These are phyloP conservation scores for Trichoderma polysporum DNA, from an alignment of 2,329 filamentous ascomycete genomes.

Conservation along the genomic window DNA sequence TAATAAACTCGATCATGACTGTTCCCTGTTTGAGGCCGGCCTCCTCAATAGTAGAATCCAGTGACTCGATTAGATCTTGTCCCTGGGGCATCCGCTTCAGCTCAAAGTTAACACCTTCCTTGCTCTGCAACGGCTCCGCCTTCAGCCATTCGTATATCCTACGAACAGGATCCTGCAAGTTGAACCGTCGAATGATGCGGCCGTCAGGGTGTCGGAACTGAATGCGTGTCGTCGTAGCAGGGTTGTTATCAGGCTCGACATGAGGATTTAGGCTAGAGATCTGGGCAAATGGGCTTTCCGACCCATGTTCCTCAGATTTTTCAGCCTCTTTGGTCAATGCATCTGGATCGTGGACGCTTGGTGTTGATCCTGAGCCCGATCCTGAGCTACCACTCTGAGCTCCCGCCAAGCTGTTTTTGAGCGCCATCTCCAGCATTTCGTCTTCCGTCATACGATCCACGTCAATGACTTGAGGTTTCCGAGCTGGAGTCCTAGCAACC, in stretches of 20 bases:
- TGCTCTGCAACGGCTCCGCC: slow-evolving; percentile 77
- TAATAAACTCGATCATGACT: slow-evolving; percentile 87
- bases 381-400: slow-evolving; percentile 30
- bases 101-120: slow-evolving; percentile 77
- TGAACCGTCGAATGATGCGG: slow-evolving; percentile 84
- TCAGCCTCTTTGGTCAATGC: slow-evolving; percentile 68
- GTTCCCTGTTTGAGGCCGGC: slow-evolving; percentile 89
- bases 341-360: slow-evolving; percentile 77
- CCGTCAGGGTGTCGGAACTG: slow-evolving; percentile 87
- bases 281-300: slow-evolving; percentile 57
- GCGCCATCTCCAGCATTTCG: slow-evolving; percentile 91
- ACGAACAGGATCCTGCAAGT: slow-evolving; percentile 70
- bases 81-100: slow-evolving; percentile 77
- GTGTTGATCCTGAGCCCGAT: slow-evolving; percentile 38
- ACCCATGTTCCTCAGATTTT: slow-evolving; percentile 39
- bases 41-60: slow-evolving; percentile 74
- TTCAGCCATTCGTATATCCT: slow-evolving; percentile 97
- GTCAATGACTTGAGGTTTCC: slow-evolving; percentile 67
- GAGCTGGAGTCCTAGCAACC: slow-evolving; percentile 65
- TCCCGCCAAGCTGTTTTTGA: slow-evolving; percentile 80
- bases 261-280: slow-evolving; percentile 76
- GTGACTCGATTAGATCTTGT: slow-evolving; percentile 74
- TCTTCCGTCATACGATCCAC: slow-evolving; percentile 92
- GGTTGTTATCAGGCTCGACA: slow-evolving; percentile 70
- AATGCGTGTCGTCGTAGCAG: slow-evolving; percentile 76